Base-by-base conservation (phyloP, 2,329 filamentous ascomycete genomes). In the Coleophoma eucalyptorum region DNA sequence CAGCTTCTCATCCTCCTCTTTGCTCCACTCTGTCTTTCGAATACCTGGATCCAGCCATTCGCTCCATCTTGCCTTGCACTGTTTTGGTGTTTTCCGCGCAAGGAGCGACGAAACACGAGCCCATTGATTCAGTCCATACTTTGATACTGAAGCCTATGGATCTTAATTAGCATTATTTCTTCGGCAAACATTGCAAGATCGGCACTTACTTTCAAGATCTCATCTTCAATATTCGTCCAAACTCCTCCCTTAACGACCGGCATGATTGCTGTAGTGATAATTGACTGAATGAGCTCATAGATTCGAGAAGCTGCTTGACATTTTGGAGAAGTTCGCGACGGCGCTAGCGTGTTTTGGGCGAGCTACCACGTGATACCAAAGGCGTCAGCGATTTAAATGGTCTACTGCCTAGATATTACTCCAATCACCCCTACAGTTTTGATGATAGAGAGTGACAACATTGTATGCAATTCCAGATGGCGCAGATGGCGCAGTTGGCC, bases 1-100 rank as follows among this genome's bases (percentile, higher is more conserved):
- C 54, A 99, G 79, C 74, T 96, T 97, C 77, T 99, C 94, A 69
- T 99, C 94, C 69, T 99, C 94, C 71, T 99, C 94, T 66, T 94
- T 89, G 67, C 90, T 96, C 93, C 94, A 99, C 74, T 99, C 94
- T 62, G 96, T 94, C 78, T 99, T 99, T 66, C 93, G 89, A 75
- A 99, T 97, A 67, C 89, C 90, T 18, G 94, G 94, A 67, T 99
- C 94, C 59, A 99, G 82, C 93, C 94, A 99, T 80, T 99, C 93
- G 68, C 87, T 85, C 94, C 94, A 99, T 74, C 94, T 82, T 54
- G 94, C 93, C 75, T 99, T 99, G 83, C 94, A 99, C 75, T 99
- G 94, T 75, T 99, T 99, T 47, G 94, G 86, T 32, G 94, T 97
- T 72, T 99, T 99, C 65, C 95, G 90, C 67, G 93, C 93, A 59